Evolutionary conservation across 2,329 filamentous ascomycete species (phyloP), one percentile per base, ranked within the genome.

Genomic region (Fusarium gaditjirri): DNA sequence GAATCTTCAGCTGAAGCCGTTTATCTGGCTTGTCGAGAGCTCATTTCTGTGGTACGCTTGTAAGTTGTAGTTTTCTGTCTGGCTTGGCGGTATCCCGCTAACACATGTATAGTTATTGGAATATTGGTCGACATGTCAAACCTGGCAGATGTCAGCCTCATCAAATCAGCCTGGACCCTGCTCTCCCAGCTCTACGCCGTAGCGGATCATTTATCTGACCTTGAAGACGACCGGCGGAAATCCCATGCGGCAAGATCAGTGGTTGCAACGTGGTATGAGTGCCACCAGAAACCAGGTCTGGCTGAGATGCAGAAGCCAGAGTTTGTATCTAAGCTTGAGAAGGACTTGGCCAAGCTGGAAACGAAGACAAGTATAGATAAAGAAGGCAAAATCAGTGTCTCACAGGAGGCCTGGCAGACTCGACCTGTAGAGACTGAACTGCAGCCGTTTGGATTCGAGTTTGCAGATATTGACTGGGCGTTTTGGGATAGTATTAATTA

Each of bases 401-500:
- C 4, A 9, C 49, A 53, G 21, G 43, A 65, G 2, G 8, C 33
- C 25, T 52, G 58, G 39, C 49, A 52, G 9, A 25, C 2, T 13
- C 21, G 6, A 9, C 3, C 36, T 14, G 43, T 29, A 4, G 60
- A 66, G 1, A 29, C 50, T 11, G 54, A 70, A 2, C 11, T 70
- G 9, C 66, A 70, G 5, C 68, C 68, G 3, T 70, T 70, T 44
- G 66, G 66, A 4, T 70, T 61, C 19, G 55, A 70, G 55, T 70
- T 70, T 42, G 41, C 66, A 14, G 68, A 70, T 31, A 52, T 70
- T 6, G 66, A 70, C 7, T 70, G 66, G 68, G 41, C 66, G 2
- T 70, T 70, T 21, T 70, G 68, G 66, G 68, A 70, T 17, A 70
- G 61, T 5, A 57, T 70, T 9, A 35, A 38, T 33, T 70, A 61